Evolutionary conservation across 805 yeast species (phyloP).

Genomic region (Millerozyma acaciae): DNA sequence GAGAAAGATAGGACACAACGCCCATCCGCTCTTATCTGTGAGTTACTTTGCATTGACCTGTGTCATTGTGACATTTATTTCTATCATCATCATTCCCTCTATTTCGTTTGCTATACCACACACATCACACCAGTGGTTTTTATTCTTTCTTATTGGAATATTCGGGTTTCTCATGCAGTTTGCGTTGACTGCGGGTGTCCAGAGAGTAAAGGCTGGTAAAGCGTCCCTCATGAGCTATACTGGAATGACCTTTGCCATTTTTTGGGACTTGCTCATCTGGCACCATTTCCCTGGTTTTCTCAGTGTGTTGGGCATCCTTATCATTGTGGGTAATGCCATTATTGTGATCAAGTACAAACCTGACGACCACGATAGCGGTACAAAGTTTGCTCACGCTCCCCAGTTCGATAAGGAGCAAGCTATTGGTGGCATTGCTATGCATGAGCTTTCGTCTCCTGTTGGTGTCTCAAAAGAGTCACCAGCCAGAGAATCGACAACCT

Average conservation of each 20-base stretch:
- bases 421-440: too few relatives aligned
- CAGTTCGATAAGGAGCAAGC: neutral
- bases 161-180: conserved; percentile 84
- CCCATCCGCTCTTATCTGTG: conserved; percentile 79
- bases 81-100: conserved; percentile 54
- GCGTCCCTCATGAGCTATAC: conserved; percentile 74
- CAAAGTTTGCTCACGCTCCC: neutral
- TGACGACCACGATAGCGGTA: conserved; percentile 6
- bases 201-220: conserved; percentile 72
- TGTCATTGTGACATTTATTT: conserved; percentile 49
- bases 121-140: conserved; percentile 59
- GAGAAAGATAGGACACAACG: conserved; percentile 69
- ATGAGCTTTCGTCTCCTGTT: too few relatives aligned
- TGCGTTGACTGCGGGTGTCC: conserved; percentile 75
- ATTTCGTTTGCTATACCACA: conserved; percentile 59
- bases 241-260: conserved; percentile 70
- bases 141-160: conserved; percentile 59
- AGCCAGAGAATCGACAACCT: too few relatives aligned
- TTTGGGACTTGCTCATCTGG: conserved; percentile 73
- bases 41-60: conserved; percentile 68
- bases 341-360: conserved; percentile 50
- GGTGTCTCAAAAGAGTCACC: too few relatives aligned
- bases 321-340: conserved; percentile 65
- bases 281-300: conserved; percentile 66
- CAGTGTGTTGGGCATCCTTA: conserved; percentile 63